Evolutionary conservation across 805 yeast genomes (phyloP), one percentile per base, ranked within the genome.

Genomic region (Pichia insulana): DNA sequence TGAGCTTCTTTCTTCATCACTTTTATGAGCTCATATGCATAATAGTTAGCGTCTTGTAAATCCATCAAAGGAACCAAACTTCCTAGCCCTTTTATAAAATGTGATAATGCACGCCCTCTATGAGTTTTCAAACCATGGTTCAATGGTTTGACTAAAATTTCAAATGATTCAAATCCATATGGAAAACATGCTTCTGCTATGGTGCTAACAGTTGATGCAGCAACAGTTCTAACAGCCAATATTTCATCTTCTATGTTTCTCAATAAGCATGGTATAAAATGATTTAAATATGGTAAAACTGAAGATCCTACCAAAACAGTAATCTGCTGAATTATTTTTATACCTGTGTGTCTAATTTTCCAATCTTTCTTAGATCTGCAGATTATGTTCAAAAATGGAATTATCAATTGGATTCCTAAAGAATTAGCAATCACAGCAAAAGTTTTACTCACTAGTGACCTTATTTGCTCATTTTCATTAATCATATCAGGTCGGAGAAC

Each of bases 81-180:
- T 0, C 95, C 96, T 19, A 89, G 67, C 40, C 94, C 83, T 54
- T 76, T 77, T 47, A 90, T 56, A 54, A 83, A 86, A 2, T 86
- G 77, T 0, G 95, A 83, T 39, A 88, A 67, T 0, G 79, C 70
- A 51, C 77, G 75, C 4, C 97, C 97, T 47, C 95, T 68, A 48
- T 84, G 92, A 32, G 71, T 71, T 36, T 77, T 71, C 19, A 86
- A 72, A 4, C 95, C 96, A 10, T 66, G 62, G 95, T 96, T 88
- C 6, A 86, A 63, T 0, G 87, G 83, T 42, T 84, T 90, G 30
- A 90, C 56, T 0, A 80, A 69, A 0, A 63, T 62, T 52, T 88
- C 94, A 57, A 90, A 89, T 0, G 90, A 77, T 52, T 86, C 96
- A 42, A 85, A 82, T 36, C 97, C 98, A 61, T 83, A 86, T 0